phyloP scores from a whole-genome alignment of 768 basidiomycete species.

The Mycena olivaceomarginata region DNA sequence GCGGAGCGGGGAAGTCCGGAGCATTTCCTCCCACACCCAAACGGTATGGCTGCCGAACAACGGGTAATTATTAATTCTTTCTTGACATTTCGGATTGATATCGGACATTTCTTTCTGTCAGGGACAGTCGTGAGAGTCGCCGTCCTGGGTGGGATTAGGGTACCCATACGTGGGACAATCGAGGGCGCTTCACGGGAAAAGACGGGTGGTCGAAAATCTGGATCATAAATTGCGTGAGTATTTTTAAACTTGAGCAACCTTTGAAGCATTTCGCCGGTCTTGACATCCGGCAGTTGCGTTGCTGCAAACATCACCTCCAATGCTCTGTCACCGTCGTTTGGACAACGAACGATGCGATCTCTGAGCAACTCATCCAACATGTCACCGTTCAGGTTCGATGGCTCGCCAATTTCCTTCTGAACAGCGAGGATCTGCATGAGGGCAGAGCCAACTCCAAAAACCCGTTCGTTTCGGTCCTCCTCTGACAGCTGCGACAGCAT shows the following conservation, averaged over 20 bases:
- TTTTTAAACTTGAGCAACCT: conserved; percentile 4
- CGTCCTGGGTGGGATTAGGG: too few species aligned
- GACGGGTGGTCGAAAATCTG: background rate
- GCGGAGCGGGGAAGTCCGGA: too few species aligned
- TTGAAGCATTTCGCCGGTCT: background rate
- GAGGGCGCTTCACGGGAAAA: too few species aligned
- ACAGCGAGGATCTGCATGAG: conserved; percentile 6
- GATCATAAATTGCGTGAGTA: background rate
- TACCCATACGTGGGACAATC: too few species aligned
- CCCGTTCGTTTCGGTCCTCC: background rate
- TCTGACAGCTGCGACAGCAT: background rate
- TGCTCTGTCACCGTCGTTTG: background rate
- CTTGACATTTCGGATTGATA: too few species aligned
- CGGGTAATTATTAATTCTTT: too few species aligned
- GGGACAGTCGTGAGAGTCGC: too few species aligned
- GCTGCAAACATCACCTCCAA: background rate
- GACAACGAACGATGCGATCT: background rate
- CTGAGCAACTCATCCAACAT: background rate
- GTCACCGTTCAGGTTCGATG: too few species aligned
- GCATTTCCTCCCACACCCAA: too few species aligned
- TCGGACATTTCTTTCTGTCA: too few species aligned
- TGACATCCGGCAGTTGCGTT: background rate
- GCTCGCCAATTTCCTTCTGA: background rate
- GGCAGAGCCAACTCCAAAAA: background rate
- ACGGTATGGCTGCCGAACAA: too few species aligned